Percentiles rank a stretch among this genome's conserved stretches.
These are phyloP conservation scores for Fomes fomentarius DNA, from an alignment of 1,284 basidiomycete species.

Conservation along the genomic window DNA sequence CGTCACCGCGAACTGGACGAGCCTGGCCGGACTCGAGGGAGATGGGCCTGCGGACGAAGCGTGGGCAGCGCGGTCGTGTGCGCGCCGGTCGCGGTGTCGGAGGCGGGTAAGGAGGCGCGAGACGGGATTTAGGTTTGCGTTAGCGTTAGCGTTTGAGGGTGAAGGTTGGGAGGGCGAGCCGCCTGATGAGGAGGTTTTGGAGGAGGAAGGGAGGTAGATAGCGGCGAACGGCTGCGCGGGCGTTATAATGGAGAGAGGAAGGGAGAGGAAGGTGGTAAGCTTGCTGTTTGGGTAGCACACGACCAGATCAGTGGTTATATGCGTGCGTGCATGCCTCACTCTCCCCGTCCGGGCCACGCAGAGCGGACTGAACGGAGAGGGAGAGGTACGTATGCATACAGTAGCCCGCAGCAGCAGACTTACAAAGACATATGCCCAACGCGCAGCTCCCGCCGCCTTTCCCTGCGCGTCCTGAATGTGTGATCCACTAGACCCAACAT, in stretches of 20 bases:
- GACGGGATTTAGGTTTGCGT: background rate
- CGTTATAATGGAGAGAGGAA: background rate
- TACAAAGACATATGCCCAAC: no score
- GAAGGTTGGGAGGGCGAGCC: constrained; percentile 14
- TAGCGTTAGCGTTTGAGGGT: constrained; percentile 1
- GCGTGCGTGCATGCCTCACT: no score
- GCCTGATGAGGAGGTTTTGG: constrained; percentile 20
- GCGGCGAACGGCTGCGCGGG: constrained; percentile 16
- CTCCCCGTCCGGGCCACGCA: no score
- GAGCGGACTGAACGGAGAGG: background rate
- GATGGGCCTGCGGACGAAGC: constrained; percentile 1
- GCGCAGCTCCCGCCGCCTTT: background rate
- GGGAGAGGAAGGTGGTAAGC: no score
- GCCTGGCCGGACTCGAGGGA: background rate
- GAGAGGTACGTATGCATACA: no score
- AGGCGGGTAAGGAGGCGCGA: constrained; percentile 5
- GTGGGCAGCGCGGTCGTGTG: no score
- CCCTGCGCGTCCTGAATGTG: no score
- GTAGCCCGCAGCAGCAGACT: no score
- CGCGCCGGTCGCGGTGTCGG: background rate
- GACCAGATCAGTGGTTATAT: no score
- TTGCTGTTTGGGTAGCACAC: no score
- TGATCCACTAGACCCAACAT: no score
- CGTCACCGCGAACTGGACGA: constrained; percentile 19
- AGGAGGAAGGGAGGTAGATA: constrained; percentile 9